Percentiles rank a stretch among this genome's conserved stretches.
Conservation (phyloP, 2,329 filamentous ascomycete genomes). For the Colletotrichum euphorbiae region DNA sequence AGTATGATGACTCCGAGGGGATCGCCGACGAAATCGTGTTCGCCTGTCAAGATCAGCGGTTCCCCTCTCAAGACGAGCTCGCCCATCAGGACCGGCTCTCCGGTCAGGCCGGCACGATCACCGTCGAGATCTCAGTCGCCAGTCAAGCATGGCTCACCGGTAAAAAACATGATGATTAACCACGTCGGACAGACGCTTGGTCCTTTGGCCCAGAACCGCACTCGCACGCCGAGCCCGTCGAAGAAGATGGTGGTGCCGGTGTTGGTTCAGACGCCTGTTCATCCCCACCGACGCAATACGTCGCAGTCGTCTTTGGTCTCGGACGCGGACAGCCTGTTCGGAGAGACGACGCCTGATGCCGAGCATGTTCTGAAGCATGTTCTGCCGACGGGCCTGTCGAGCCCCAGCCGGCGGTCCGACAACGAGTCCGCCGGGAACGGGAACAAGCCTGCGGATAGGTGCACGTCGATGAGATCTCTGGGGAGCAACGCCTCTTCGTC, state of each 20-base stretch:
- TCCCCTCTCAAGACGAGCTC: conserved; percentile 12
- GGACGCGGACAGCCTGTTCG: conserved; percentile 55
- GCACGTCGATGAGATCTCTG: conserved; percentile 45
- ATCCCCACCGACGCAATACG: conserved; percentile 24
- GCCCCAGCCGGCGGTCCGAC: conserved; percentile 55
- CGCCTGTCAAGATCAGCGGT: not conserved
- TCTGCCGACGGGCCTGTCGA: conserved; percentile 53
- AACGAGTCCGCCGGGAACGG: conserved; percentile 41
- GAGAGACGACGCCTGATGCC: conserved; percentile 50
- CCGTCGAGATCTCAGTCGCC: not conserved
- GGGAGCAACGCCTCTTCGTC: conserved; percentile 63
- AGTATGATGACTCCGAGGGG: conserved; percentile 30
- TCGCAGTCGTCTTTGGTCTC: conserved; percentile 32
- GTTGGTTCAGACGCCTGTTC: conserved; percentile 3
- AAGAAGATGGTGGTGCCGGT: conserved; percentile 14
- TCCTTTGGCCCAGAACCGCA: not conserved
- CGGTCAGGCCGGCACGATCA: not conserved
- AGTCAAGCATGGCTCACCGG: not conserved
- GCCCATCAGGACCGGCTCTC: not conserved
- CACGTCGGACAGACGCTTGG: conserved; percentile 25
- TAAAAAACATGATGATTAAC: not conserved
- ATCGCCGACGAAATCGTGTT: conserved; percentile 21
- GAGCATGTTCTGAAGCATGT: conserved; percentile 45
- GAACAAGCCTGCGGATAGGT: conserved; percentile 29
- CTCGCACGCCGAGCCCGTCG: conserved; percentile 27